These are phyloP conservation scores for Microbotryum scabiosae DNA, from an alignment of 1,284 basidiomycete species.

Conservation along the genomic window DNA sequence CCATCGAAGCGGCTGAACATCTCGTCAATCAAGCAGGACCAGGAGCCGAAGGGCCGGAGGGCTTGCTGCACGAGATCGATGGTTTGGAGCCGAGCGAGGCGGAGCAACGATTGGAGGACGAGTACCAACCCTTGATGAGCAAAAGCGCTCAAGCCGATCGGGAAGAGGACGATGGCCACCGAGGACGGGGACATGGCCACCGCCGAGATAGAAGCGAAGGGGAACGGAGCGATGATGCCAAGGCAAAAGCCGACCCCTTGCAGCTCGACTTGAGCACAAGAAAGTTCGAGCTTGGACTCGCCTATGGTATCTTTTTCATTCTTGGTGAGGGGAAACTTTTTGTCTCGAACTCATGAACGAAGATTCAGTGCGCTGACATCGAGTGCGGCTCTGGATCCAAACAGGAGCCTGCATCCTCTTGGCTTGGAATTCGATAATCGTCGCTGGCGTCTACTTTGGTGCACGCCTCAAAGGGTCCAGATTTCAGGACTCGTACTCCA, in stretches of 20 bases:
- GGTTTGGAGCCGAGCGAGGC: conserved; percentile 17
- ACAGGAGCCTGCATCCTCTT: conserved; percentile 27
- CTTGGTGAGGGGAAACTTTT: conserved; percentile 1
- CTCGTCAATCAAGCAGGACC: conserved; percentile 2
- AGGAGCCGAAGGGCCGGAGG: conserved; percentile 1
- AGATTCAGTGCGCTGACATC: not conserved
- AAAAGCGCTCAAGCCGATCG: not conserved
- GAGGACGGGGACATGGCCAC: not conserved
- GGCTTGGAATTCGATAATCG: conserved; percentile 30
- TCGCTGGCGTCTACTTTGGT: conserved; percentile 29
- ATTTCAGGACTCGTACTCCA: conserved; percentile 22
- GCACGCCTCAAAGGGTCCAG: conserved; percentile 22
- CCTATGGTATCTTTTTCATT: conserved; percentile 24
- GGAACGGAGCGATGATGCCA: not conserved
- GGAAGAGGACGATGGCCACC: not conserved
- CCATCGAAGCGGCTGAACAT: not conserved
- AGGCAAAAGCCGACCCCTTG: not conserved
- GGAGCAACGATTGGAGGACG: conserved; percentile 15
- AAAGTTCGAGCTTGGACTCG: conserved; percentile 18
- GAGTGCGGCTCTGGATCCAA: not conserved
- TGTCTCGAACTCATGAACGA: not conserved
- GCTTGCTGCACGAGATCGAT: conserved; percentile 5
- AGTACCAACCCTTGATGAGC: conserved; percentile 26
- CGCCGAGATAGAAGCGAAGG: not conserved
- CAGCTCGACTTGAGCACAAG: not conserved